Evolutionary conservation across 768 basidiomycete species (phyloP), one percentile per base, ranked within the genome.

Genomic region (Boletus huronensis): DNA sequence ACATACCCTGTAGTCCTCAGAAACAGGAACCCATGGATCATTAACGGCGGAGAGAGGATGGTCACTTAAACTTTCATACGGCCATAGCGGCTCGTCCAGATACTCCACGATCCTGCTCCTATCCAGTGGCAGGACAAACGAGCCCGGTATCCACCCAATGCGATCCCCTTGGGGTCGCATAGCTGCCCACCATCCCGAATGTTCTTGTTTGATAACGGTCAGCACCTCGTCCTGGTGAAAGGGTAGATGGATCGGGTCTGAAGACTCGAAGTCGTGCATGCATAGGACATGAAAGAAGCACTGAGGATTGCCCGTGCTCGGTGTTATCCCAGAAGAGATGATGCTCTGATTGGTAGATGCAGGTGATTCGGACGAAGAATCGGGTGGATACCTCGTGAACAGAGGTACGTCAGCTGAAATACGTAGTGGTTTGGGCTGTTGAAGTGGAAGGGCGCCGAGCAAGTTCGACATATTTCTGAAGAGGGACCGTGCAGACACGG

Each of bases 141-240:
- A 81, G 58, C 82, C 79, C 10, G 89, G 89, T 54, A 91, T 83
- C 90, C 90, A 91, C 43, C 89, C 87, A 31, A 88, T 76, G 32
- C 70, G 66, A 46, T 77, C 72, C 13, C 78, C 79, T 35, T 75
- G 75, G 11, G 71, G 70, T 23, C 82, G 75, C 71, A 87, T 79
- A 19, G 88, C 90, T 19, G 86, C 88, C 87, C 88, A 91, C 89
- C 88, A 91, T 10, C 90, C 89, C 2, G 83, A 80, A 13, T 79
- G 76, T 67, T 90, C 87, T 67, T 81, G 77, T 68, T 82, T 83
- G 42, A 91, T 75, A 48, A 91, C 74, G 23, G 81, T 79, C 28
- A 92, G 70, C 21, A 90, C 79, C 58, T 90, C 88, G 57, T 82
- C 81, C 71, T 80, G 80, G 38, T 70, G 70, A 68, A 91, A 89